These are phyloP conservation scores for Podaxis mareebaensis DNA, from an alignment of 768 basidiomycete species.

Conservation along the genomic window DNA sequence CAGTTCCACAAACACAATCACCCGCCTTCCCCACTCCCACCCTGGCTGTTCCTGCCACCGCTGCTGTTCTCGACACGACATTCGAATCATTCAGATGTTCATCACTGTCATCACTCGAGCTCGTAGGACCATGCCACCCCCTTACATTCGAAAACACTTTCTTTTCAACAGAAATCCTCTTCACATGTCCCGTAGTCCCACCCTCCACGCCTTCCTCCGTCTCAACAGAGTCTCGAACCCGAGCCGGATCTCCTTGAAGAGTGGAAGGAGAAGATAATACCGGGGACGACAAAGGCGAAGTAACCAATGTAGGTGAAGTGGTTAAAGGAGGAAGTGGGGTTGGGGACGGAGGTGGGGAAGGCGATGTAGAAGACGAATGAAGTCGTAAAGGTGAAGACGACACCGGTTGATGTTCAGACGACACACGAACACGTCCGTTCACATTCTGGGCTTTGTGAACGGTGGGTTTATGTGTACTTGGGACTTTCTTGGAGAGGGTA, in stretches of 20 bases:
- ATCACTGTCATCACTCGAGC: background rate
- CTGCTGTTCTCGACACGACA: background rate
- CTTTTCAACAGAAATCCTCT: background rate
- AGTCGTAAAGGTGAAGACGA: slow-evolving; percentile 5
- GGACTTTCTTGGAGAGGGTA: background rate
- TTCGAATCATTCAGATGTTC: background rate
- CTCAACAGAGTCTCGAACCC: background rate
- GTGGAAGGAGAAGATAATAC: background rate
- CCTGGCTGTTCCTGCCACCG: background rate
- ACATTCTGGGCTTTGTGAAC: slow-evolving; percentile 5
- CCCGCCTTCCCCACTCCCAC: background rate
- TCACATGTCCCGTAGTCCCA: background rate
- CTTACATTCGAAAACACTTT: background rate
- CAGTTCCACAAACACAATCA: background rate
- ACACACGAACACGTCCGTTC: slow-evolving; percentile 9
- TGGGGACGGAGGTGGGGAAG: background rate
- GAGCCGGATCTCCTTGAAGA: background rate
- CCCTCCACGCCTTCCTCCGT: background rate
- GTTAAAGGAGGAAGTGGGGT: background rate
- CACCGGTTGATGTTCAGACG: slow-evolving; percentile 7
- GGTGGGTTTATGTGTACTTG: background rate
- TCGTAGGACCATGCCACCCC: background rate
- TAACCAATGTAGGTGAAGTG: background rate
- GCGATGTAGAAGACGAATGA: background rate
- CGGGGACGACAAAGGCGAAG: background rate